Conservation (phyloP, 1,139 yeast genomes). For the Kluyveromyces marxianus region DNA sequence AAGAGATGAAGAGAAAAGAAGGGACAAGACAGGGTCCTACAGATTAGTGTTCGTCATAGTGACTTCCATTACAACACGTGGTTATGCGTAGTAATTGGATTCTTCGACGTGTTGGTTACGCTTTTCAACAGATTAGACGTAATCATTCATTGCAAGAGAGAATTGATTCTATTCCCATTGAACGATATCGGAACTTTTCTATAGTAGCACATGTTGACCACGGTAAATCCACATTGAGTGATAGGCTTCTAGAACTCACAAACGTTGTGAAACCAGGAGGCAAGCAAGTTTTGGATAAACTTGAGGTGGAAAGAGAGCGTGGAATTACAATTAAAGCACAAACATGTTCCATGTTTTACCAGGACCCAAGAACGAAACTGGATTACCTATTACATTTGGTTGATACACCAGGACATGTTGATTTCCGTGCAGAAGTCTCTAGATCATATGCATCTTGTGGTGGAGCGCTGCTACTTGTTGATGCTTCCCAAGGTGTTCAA, state of each 20-base stretch:
- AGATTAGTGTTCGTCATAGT: not conserved
- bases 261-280: constrained; percentile 74
- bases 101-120: not conserved
- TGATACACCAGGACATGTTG: constrained; percentile 98
- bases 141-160: constrained; percentile 37
- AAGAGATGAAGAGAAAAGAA: not conserved
- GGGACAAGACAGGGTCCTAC: not conserved
- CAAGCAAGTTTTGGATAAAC: constrained; percentile 84
- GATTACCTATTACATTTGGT: constrained; percentile 84
- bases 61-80: not conserved
- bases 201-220: constrained; percentile 98
- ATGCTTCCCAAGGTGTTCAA: constrained; percentile 94
- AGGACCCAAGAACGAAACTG: constrained; percentile 43
- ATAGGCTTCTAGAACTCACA: constrained; percentile 76
- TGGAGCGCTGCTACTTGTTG: constrained; percentile 84
- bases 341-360: constrained; percentile 87
- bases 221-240: constrained; percentile 90
- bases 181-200: constrained; percentile 80
- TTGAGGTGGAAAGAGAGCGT: constrained; percentile 91
- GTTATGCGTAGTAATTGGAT: not conserved
- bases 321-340: constrained; percentile 98
- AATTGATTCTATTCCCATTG: constrained; percentile 67
- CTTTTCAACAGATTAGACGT: not conserved
- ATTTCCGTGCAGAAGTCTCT: constrained; percentile 88
- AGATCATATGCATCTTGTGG: constrained; percentile 94